phyloP scores from a whole-genome alignment of 371 early-diverging fungal species.

The Mortierella polycephala region DNA sequence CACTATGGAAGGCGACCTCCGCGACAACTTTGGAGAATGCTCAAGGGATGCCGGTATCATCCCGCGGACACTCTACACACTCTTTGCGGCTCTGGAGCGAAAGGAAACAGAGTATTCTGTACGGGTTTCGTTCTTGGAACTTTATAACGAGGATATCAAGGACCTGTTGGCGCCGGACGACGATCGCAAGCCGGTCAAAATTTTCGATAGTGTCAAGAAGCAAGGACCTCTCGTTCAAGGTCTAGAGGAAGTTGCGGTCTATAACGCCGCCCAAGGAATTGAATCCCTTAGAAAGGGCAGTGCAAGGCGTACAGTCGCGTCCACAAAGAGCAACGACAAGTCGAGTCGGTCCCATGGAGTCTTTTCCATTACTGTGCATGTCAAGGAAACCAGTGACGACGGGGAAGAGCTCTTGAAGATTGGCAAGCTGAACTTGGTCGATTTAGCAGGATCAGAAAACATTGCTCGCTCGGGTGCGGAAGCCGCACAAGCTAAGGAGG shows the following conservation, averaged over 20 bases:
- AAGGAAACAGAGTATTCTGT: constrained; percentile 77
- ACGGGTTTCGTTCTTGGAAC: constrained; percentile 91
- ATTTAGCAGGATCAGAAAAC: constrained; percentile 98
- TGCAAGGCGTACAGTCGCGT: constrained; percentile 81
- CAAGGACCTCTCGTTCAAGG: constrained; percentile 83
- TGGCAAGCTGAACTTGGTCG: constrained; percentile 96
- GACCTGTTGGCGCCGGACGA: constrained; percentile 81
- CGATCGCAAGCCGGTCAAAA: constrained; percentile 62
- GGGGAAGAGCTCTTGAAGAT: constrained; percentile 87
- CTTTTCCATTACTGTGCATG: constrained; percentile 89
- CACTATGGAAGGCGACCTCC: constrained; percentile 89
- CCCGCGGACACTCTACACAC: constrained; percentile 83
- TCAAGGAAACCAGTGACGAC: constrained; percentile 78
- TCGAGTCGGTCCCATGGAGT: constrained; percentile 97
- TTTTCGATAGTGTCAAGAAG: constrained; percentile 74
- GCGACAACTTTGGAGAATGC: constrained; percentile 55
- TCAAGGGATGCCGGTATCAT: constrained; percentile 86
- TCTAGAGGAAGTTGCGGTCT: constrained; percentile 79
- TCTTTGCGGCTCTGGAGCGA: constrained; percentile 79
- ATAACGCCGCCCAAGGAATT: constrained; percentile 80
- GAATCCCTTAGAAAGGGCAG: constrained; percentile 80
- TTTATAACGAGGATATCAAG: constrained; percentile 98
- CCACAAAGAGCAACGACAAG: constrained; percentile 91
- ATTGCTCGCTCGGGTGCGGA: constrained; percentile 92
- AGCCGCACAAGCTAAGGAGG: constrained; percentile 88